Percentiles rank a stretch among this genome's conserved stretches.
These are phyloP conservation scores for Jamesozyma spencerorum DNA, from an alignment of 805 yeast species.

Conservation along the genomic window DNA sequence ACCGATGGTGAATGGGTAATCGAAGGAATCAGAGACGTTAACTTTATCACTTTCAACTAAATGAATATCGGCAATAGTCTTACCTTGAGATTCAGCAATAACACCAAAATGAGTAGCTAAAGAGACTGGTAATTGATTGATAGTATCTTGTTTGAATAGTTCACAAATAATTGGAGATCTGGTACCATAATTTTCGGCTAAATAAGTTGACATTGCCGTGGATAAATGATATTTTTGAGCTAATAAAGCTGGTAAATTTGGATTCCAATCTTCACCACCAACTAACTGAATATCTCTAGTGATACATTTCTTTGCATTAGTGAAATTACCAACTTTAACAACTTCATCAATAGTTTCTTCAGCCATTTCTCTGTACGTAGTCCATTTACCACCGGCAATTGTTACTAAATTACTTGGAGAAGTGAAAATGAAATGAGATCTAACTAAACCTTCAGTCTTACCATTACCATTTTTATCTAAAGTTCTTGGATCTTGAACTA, in stretches of 20 bases:
- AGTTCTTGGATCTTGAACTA: conserved; percentile 71
- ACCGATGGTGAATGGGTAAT: conserved; percentile 83
- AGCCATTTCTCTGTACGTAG: conserved; percentile 96
- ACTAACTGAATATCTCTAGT: conserved; percentile 45
- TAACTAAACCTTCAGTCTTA: conserved; percentile 75
- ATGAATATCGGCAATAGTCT: conserved; percentile 4
- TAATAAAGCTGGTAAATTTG: conserved; percentile 65
- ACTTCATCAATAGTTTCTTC: conserved; percentile 80
- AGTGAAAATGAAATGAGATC: conserved; percentile 73
- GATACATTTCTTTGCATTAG: conserved; percentile 32
- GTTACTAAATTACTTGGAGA: conserved; percentile 74
- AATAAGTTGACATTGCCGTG: conserved; percentile 64
- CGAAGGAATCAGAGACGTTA: conserved; percentile 35
- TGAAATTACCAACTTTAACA: conserved; percentile 38
- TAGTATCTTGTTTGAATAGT: conserved; percentile 38
- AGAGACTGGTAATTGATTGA: conserved; percentile 57
- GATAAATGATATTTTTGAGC: conserved; percentile 71
- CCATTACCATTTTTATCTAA: conserved; percentile 34
- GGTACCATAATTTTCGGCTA: conserved; percentile 82
- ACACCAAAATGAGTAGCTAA: conserved; percentile 37
- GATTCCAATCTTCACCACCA: conserved; percentile 77
- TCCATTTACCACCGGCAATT: conserved; percentile 96
- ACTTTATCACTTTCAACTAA: conserved; percentile 2
- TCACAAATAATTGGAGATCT: conserved; percentile 74
- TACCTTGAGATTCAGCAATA: conserved; percentile 6